Base-by-base conservation (phyloP, 2,329 filamentous ascomycete species). In the Metarhizium robertsii region DNA sequence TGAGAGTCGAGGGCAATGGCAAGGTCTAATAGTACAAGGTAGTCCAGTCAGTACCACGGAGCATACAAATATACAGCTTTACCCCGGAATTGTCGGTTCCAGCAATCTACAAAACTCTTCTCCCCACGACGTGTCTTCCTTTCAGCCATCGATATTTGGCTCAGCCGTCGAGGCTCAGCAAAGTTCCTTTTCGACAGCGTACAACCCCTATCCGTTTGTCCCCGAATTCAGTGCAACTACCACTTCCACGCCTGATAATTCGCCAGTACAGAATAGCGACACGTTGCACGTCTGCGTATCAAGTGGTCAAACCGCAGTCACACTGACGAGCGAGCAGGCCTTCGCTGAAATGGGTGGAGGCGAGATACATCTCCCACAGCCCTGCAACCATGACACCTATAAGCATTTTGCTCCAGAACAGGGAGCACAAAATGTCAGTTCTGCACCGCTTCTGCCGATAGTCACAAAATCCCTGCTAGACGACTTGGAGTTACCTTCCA, bases 311-410 rank as follows among this genome's bases (percentile, higher is more conserved):
- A 11, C 4, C 2, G 42, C 18, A 5, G 42, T 10, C 42, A 10
- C n/a, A 13, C 10, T 48, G 25, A 30, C 45, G 8, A 48, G 25
- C 25, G 20, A 8, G 20, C 20, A 40, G 5, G 2, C 29, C n/a
- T 46, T 38, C 20, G n/a, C n/a, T 8, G 34, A 40, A 14, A 55
- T 55, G 54, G 54, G 54, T 18, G 54, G 54, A 4, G 54, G 54
- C 25, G 49, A 55, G 25, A 16, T 32, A 5, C 52, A 48, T 43
- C 54, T 46, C 3, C n/a, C 48, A 13, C 48, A 16, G 11, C 42
- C 7, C 16, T 32, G 38, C 48, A 52, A 13, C 29, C 46, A 3
- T 16, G 45, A 30, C 10, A 30, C 4, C 25, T 48, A 48, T 25
- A 30, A 2, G 6, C 45, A 30, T 2, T 30, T 16, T 30, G 45